A percentile compares a stretch with the other conserved stretches of the same genome.
phyloP scores from a whole-genome alignment of 2,329 filamentous ascomycete genomes.

The Apiospora malaysiana region DNA sequence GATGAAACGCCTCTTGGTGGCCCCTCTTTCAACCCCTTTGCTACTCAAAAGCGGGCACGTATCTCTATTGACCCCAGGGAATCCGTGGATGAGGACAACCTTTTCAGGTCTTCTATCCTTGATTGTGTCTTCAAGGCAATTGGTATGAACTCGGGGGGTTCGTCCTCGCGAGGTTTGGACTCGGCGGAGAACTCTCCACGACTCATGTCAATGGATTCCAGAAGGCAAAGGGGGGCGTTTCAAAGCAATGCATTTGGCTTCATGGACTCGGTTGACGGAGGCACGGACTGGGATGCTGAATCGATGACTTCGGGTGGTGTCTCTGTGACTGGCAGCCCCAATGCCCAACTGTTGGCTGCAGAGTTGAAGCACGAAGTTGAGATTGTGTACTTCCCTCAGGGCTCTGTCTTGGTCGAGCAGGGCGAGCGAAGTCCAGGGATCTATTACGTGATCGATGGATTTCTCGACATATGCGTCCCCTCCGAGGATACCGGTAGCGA shows the following conservation, averaged over 20 bases:
- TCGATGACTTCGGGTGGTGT: conserved; percentile 77
- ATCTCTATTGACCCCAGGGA: conserved; percentile 73
- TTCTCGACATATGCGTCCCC: conserved; percentile 91
- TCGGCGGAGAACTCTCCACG: conserved; percentile 87
- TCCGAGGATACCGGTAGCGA: conserved; percentile 60
- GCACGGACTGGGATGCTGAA: conserved; percentile 82
- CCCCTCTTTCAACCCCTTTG: conserved; percentile 61
- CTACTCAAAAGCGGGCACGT: conserved; percentile 55
- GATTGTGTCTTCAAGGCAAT: conserved; percentile 97
- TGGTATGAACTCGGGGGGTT: conserved; percentile 74
- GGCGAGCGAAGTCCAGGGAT: conserved; percentile 95
- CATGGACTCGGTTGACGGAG: conserved; percentile 82
- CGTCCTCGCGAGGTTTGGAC: conserved; percentile 68
- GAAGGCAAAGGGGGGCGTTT: conserved; percentile 79
- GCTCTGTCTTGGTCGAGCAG: conserved; percentile 92
- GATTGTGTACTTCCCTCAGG: conserved; percentile 96
- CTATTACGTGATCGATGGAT: conserved; percentile 98
- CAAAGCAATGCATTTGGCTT: conserved; percentile 86
- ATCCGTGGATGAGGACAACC: conserved; percentile 82
- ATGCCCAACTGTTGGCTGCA: conserved; percentile 69
- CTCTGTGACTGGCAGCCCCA: conserved; percentile 65
- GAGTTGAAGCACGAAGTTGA: conserved; percentile 93
- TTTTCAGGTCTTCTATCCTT: conserved; percentile 88
- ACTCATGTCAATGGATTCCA: conserved; percentile 82
- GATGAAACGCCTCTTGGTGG: conserved; percentile 54